Evolutionary conservation across 1,139 yeast genomes (phyloP), one percentile per base, ranked within the genome.

Genomic region (Diutina ranongensis): DNA sequence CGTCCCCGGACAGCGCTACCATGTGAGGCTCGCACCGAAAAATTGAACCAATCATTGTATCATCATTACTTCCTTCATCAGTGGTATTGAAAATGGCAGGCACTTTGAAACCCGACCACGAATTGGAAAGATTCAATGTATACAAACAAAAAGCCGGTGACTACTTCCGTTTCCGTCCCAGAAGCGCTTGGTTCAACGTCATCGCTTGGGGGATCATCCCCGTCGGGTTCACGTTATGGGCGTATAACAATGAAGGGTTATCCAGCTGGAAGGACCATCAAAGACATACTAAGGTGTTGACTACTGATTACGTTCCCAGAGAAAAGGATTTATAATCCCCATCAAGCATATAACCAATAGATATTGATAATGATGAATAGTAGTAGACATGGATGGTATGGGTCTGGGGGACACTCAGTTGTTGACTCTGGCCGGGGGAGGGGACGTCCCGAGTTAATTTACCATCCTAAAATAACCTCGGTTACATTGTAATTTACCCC

Each of bases 51-150:
- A 35, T 35, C 40, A 35, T 25, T 25, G 28, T 10, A 5, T 10
- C 28, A 25, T 25, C 28, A 25, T 7, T 25, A 5, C 28, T 13
- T 12, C 27, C 12, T 28, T 22, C 40, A 35, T 18, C 7, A 35
- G n/a, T 20, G n/a, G 21, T 19, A 13, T 13, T 22, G 38, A 35
- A 18, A 32, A 71, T 71, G 76, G 76, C 75, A 46, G 68, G 62
- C 48, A 71, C 76, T 45, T 65, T 71, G 53, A 64, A 56, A 55
- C 74, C 72, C 54, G 76, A 71, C 54, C 65, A 64, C 46, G 71
- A 62, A 48, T 62, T 69, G 46, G 69, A 67, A 56, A 62, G 64
- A 53, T 71, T 69, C 62, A 70, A 71, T 54, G 52, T 58, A 31
- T 73, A 73, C 46, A 69, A 64, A 53, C 74, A 71, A 51, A 63